Evolutionary conservation across 176 grass and related monocot genomes (phyloP).

Genomic region (Saccharum spontaneum): DNA sequence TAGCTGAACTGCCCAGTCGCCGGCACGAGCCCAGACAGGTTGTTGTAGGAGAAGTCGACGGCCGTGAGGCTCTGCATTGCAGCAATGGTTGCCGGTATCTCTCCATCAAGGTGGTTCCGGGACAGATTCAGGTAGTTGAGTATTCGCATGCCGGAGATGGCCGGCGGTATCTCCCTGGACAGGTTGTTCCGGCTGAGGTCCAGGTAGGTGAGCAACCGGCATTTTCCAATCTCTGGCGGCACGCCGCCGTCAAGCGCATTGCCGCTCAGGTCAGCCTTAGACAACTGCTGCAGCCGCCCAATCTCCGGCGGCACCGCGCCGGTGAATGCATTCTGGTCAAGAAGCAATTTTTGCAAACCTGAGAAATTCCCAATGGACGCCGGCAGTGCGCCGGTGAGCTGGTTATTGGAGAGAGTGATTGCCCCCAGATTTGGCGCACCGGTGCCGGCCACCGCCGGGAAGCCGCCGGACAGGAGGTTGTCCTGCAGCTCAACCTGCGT

Average conservation of each 20-base stretch:
- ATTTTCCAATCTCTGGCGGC: slow-evolving; percentile 69
- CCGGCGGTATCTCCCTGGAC: slow-evolving; percentile 60
- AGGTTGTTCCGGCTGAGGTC: slow-evolving; percentile 82
- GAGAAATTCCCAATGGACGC: slow-evolving; percentile 75
- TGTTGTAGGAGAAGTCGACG: slow-evolving; percentile 98
- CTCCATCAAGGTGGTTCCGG: slow-evolving; percentile 68
- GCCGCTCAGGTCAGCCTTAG: slow-evolving; percentile 77
- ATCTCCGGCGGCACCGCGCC: slow-evolving; percentile 69
- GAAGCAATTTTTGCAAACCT: slow-evolving; percentile 72
- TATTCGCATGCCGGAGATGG: slow-evolving; percentile 73
- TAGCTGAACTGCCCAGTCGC: slow-evolving; percentile 94
- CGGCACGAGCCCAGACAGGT: slow-evolving; percentile 83
- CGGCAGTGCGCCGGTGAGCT: slow-evolving; percentile 70
- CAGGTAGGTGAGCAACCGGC: slow-evolving; percentile 77
- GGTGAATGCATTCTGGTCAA: slow-evolving; percentile 78
- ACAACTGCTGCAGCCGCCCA: slow-evolving; percentile 71
- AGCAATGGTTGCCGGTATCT: slow-evolving; percentile 70
- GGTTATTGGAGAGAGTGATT: slow-evolving; percentile 89
- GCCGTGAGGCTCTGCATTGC: slow-evolving; percentile 97
- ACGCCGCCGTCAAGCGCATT: slow-evolving; percentile 55
- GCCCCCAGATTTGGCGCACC: slow-evolving; percentile 55
- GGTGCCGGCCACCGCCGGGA: slow-evolving; percentile 44
- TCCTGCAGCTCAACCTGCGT: slow-evolving; percentile 92
- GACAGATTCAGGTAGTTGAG: slow-evolving; percentile 94
- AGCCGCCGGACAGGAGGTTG: slow-evolving; percentile 78